Evolutionary conservation across 805 yeast species (phyloP).

Genomic region (Candida michaelii): DNA sequence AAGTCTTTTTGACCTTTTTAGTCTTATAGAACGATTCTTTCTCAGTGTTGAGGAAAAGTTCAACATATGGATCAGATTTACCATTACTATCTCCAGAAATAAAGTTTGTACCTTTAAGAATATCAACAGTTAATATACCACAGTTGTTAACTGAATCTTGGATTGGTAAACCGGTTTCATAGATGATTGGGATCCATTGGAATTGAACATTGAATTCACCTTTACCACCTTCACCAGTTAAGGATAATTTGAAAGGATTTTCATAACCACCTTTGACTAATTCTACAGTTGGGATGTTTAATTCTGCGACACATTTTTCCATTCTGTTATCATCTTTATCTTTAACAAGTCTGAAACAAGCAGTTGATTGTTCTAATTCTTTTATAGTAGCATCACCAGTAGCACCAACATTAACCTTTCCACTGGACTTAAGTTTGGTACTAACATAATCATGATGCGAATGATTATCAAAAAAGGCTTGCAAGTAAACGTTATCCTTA

Average conservation of each 20-base stretch:
- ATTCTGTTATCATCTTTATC: constrained; percentile 53
- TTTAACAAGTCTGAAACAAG: constrained; percentile 60
- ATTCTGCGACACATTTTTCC: constrained; percentile 59
- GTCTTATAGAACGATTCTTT: constrained; percentile 65
- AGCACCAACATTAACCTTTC: constrained; percentile 29
- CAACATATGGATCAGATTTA: constrained; percentile 87
- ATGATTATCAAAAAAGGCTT: constrained; percentile 72
- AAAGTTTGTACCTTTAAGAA: constrained; percentile 64
- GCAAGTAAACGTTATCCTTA: constrained; percentile 62
- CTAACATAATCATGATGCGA: constrained; percentile 65
- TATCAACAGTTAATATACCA: constrained; percentile 65
- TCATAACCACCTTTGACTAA: constrained; percentile 65
- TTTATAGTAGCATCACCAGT: constrained; percentile 76
- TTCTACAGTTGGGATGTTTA: constrained; percentile 63
- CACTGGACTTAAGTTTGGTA: constrained; percentile 51
- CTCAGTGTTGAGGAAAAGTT: constrained; percentile 64
- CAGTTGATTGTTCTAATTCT: constrained; percentile 73
- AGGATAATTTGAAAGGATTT: constrained; percentile 54
- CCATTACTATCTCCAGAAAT: constrained; percentile 90
- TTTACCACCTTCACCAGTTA: constrained; percentile 49
- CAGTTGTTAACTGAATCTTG: constrained; percentile 72
- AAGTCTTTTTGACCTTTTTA: constrained; percentile 78
- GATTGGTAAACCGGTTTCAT: constrained; percentile 59
- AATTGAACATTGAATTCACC: constrained; percentile 57
- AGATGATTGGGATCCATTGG: constrained; percentile 76